Conservation (phyloP, 2,329 filamentous ascomycete species). For the Sordariomycetes sp. region DNA sequence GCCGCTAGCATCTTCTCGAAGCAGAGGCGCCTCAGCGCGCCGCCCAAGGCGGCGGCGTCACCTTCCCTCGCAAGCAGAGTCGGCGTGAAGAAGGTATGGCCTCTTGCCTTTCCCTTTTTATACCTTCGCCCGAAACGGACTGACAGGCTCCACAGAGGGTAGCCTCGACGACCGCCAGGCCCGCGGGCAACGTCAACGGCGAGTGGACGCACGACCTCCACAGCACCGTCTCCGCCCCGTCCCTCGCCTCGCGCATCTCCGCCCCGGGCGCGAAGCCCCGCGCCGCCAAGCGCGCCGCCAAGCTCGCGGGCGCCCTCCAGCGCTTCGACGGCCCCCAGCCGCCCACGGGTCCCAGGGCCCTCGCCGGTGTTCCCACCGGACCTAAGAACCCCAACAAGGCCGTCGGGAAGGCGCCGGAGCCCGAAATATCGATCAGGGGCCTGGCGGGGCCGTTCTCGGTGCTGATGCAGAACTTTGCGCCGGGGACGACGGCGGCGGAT, state of each 20-base stretch:
- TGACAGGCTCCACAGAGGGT: neutral
- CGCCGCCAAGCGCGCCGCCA: constrained; percentile 18
- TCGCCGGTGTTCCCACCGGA: constrained; percentile 2
- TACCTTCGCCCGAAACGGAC: neutral
- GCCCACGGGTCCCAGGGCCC: neutral
- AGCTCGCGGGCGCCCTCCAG: constrained; percentile 31
- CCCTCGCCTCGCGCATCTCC: constrained; percentile 32
- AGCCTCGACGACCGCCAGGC: constrained; percentile 5
- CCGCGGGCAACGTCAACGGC: constrained; percentile 42
- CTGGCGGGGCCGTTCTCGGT: constrained; percentile 58
- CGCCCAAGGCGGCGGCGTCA: constrained; percentile 25
- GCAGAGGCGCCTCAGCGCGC: constrained; percentile 45
- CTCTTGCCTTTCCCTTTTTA: neutral
- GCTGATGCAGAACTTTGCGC: constrained; percentile 70
- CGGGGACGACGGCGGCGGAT: constrained; percentile 68
- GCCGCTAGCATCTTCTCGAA: constrained; percentile 58
- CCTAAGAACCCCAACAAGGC: constrained; percentile 7
- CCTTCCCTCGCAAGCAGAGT: constrained; percentile 58
- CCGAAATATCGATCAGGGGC: constrained; percentile 59
- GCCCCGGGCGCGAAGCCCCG: constrained; percentile 19
- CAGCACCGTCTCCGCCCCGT: constrained; percentile 16
- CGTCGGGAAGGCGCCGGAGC: constrained; percentile 11
- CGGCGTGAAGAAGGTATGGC: constrained; percentile 55
- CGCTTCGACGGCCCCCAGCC: constrained; percentile 16
- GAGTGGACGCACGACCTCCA: constrained; percentile 65